phyloP scores from a whole-genome alignment of 1,139 yeast genomes.

The Hyphopichia khmerensis region DNA sequence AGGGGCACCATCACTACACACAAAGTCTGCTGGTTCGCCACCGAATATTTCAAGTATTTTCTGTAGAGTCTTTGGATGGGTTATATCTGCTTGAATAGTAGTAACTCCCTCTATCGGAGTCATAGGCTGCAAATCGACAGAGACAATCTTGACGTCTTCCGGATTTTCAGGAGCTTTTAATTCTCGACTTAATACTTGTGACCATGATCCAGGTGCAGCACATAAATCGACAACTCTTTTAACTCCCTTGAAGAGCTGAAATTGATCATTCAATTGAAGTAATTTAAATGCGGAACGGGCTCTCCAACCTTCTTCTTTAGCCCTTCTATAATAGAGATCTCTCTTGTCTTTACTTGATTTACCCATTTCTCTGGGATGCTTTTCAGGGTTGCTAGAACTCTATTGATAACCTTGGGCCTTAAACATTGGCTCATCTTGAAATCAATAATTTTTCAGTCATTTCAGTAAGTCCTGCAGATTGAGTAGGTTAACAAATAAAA shows the following conservation, averaged over 20 bases:
- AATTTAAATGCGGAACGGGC: constrained; percentile 95
- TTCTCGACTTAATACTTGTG: constrained; percentile 84
- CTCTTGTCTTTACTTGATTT: constrained; percentile 94
- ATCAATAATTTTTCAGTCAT: not conserved
- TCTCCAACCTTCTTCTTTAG: constrained; percentile 97
- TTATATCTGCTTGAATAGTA: constrained; percentile 91
- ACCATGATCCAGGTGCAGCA: constrained; percentile 99
- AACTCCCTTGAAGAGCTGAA: constrained; percentile 72
- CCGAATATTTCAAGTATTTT: constrained; percentile 78
- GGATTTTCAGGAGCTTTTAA: constrained; percentile 42
- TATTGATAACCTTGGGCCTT: no score
- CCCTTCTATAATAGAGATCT: constrained; percentile 85
- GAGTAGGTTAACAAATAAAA: not conserved
- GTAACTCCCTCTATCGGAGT: constrained; percentile 88
- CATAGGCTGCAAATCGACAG: constrained; percentile 97
- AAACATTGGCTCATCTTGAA: not conserved
- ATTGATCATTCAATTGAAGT: constrained; percentile 85
- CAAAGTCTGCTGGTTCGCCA: constrained; percentile 92
- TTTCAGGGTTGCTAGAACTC: not conserved
- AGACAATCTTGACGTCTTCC: constrained; percentile 70
- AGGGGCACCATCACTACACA: constrained; percentile 97
- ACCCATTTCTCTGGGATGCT: constrained; percentile 58
- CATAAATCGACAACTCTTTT: constrained; percentile 90
- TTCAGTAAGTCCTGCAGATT: not conserved
- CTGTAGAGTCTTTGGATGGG: constrained; percentile 85